phyloP scores from a whole-genome alignment of 805 yeast genomes.

The Wickerhamomyces ciferrii region DNA sequence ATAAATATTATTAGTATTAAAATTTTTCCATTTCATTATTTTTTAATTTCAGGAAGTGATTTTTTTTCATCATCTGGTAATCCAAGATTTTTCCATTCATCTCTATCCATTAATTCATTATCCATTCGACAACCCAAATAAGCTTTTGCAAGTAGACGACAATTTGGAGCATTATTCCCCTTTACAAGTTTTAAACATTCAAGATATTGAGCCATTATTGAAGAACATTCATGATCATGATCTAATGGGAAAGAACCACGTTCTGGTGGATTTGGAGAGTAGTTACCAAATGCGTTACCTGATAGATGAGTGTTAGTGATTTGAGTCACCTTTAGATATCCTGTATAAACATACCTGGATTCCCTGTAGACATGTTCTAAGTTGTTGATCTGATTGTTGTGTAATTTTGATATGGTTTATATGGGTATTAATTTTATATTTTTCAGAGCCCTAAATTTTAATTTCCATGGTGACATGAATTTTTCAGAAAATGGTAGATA shows the following conservation, averaged over 20 bases:
- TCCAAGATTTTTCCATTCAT: slow-evolving; percentile 58
- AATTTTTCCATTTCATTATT: no score
- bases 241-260: slow-evolving; percentile 95
- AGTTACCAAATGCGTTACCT: slow-evolving; percentile 40
- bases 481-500: no score
- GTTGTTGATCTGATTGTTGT: no score
- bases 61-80: slow-evolving; percentile 43
- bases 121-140: slow-evolving; percentile 90
- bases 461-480: no score
- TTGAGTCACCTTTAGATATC: not conserved
- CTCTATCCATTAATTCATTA: slow-evolving; percentile 54
- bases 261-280: slow-evolving; percentile 91
- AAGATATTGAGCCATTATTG: slow-evolving; percentile 69
- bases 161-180: slow-evolving; percentile 87
- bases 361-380: not conserved
- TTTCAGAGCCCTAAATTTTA: not conserved
- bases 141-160: slow-evolving; percentile 75
- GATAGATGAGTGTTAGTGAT: slow-evolving; percentile 34
- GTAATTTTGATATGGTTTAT: no score
- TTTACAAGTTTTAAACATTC: slow-evolving; percentile 71
- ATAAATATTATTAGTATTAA: no score
- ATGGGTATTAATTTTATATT: no score
- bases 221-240: slow-evolving; percentile 78
- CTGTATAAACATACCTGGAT: not conserved
- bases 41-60: not conserved